phyloP scores from a whole-genome alignment of 2,329 filamentous ascomycete genomes.

The Fusarium sp. region DNA sequence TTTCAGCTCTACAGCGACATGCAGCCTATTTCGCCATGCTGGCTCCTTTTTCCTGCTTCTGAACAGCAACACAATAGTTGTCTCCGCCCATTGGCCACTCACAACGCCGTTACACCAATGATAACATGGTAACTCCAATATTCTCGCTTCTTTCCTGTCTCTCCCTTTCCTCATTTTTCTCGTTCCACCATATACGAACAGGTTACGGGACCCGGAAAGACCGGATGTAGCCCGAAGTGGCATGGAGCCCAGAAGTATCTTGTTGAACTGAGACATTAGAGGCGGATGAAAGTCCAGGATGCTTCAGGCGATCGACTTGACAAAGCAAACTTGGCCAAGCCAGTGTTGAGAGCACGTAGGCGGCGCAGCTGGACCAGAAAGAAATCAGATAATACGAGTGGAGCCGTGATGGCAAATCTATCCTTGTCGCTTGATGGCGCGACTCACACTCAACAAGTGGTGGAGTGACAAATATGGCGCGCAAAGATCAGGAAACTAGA shows the following conservation, averaged over 20 bases:
- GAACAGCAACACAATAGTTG: background rate
- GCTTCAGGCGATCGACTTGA: background rate
- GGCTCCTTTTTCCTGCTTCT: background rate
- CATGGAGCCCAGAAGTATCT: background rate
- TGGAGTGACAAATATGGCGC: background rate
- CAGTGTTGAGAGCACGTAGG: background rate
- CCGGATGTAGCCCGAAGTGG: background rate
- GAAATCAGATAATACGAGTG: background rate
- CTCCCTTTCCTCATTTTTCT: background rate
- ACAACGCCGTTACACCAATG: background rate
- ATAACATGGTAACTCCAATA: background rate
- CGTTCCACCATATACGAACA: background rate
- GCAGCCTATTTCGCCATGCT: background rate
- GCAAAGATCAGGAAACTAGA: background rate
- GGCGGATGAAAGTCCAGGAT: background rate
- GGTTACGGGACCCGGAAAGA: background rate
- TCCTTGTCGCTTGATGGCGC: background rate
- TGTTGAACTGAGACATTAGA: background rate
- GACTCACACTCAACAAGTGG: background rate
- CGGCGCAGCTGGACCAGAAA: background rate
- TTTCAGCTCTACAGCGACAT: constrained; percentile 2
- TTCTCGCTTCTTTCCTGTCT: background rate
- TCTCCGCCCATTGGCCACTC: background rate
- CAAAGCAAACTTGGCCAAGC: background rate
- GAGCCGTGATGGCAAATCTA: background rate